These are phyloP conservation scores for Suillus weaverae DNA, from an alignment of 768 basidiomycete species.

Conservation along the genomic window DNA sequence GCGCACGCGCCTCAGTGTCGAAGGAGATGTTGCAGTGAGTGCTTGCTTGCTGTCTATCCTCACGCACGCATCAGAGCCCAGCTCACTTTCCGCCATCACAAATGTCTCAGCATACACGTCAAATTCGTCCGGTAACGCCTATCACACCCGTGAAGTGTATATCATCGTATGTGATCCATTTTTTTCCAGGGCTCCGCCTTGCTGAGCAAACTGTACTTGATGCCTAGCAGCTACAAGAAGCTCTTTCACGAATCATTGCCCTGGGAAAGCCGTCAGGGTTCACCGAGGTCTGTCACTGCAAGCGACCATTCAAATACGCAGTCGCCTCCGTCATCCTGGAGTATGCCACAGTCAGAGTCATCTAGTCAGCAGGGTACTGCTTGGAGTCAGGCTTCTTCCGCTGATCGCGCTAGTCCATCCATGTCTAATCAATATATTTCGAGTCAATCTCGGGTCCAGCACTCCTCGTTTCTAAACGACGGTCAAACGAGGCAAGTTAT, in stretches of 20 bases:
- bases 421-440: slow-evolving; percentile 35
- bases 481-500: slow-evolving; percentile 50
- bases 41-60: slow-evolving; percentile 9
- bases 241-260: slow-evolving; percentile 34
- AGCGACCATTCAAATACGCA: slow-evolving; percentile 50
- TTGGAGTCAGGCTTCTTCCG: slow-evolving; percentile 28
- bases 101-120: slow-evolving; percentile 25
- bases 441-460: slow-evolving; percentile 53
- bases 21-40: slow-evolving; percentile 30
- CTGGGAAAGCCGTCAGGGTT: slow-evolving; percentile 29
- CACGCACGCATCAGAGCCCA: slow-evolving; percentile 6
- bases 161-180: slow-evolving; percentile 28
- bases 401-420: slow-evolving; percentile 35
- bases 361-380: slow-evolving; percentile 25
- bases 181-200: slow-evolving; percentile 7
- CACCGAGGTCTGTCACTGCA: slow-evolving; percentile 34
- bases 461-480: slow-evolving; percentile 58
- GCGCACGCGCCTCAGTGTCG: slow-evolving; percentile 23
- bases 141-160: slow-evolving; percentile 36
- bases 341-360: slow-evolving; percentile 40
- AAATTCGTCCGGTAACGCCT: slow-evolving; percentile 36
- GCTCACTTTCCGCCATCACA: slow-evolving; percentile 14
- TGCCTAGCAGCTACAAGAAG: slow-evolving; percentile 31
- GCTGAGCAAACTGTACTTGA: slow-evolving; percentile 14
- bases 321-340: slow-evolving; percentile 45